phyloP scores from a whole-genome alignment of 306 rosid species.

The Prunus persica region DNA sequence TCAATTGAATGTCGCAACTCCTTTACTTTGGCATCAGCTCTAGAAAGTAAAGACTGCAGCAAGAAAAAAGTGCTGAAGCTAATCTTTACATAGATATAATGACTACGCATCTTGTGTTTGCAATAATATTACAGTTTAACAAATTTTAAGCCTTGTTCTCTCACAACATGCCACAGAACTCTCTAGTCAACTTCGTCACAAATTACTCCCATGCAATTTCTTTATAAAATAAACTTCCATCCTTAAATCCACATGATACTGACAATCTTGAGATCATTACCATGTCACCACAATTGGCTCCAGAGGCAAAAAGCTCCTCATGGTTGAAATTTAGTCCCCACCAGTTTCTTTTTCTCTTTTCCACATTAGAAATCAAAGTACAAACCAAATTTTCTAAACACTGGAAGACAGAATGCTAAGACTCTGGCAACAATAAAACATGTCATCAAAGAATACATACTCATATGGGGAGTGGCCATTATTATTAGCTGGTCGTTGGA shows the following conservation, averaged over 20 bases:
- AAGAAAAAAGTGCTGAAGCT: constrained; percentile 30
- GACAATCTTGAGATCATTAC: not conserved
- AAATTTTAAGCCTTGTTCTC: not conserved
- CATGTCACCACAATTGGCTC: not conserved
- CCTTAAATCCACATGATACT: not conserved
- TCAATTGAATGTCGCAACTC: constrained; percentile 65
- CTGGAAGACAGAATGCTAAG: not conserved
- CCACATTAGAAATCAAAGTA: not conserved
- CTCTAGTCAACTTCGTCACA: not conserved
- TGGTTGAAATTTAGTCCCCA: not conserved
- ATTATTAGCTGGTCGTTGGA: not conserved
- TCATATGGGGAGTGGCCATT: not conserved
- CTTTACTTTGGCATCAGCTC: constrained; percentile 62
- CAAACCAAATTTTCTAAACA: not conserved
- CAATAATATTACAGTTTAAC: not conserved
- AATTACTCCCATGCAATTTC: not conserved
- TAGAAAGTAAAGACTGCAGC: constrained; percentile 63
- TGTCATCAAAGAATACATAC: not conserved
- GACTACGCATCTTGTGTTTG: not conserved
- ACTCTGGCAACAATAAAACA: not conserved
- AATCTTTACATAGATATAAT: constrained; percentile 4
- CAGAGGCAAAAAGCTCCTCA: not conserved
- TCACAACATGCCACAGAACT: not conserved
- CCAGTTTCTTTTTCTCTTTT: not conserved
- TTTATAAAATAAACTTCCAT: not conserved